Evolutionary conservation across 2,329 filamentous ascomycete species (phyloP), one percentile per base, ranked within the genome.

Genomic region (Chrysosporium keratinophilum): DNA sequence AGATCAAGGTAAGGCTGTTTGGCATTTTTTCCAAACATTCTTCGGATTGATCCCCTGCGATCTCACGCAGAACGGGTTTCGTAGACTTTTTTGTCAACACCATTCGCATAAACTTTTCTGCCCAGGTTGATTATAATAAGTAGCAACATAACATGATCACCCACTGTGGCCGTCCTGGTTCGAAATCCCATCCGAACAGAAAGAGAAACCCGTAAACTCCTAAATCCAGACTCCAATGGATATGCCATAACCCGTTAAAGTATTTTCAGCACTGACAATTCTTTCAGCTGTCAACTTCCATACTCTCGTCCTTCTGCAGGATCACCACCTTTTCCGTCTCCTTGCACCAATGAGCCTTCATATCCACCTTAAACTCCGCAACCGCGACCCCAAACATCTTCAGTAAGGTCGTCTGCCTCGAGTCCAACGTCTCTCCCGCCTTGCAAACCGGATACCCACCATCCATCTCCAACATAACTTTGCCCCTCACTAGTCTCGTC

Each of bases 311-410:
- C 20, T 67, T 66, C 47, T 68, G 67, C 43, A 74, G 55, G 35
- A 72, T 63, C 57, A 67, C 69, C 10, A 76, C 66, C 55, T 72
- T 65, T 11, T 65, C 67, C 14, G 64, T 67, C 51, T 64, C 62
- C 59, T 69, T 67, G 35, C 64, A 66, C 69, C 71, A 76, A 31
- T 78, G 85, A 66, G 89, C 90, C 69, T 86, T 74, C 60, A 95
- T 74, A 64, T 82, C 78, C 55, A 98, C 83, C 69, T 78, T 84
- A 75, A 98, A 98, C 74, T 97, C 89, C 55, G 88, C 87, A 72
- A 93, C 81, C 58, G 87, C 88, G 54, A 96, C 81, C 51, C 88
- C 85, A 72, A 98, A 97, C 64, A 95, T 78, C 80, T 97, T 97
- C 71, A 98, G 71, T 66, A 98, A 74, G 59, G 89, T 85, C 54